Evolutionary conservation across 495 filamentous ascomycete species (phyloP).

Genomic region (Wilcoxina mikolae): DNA sequence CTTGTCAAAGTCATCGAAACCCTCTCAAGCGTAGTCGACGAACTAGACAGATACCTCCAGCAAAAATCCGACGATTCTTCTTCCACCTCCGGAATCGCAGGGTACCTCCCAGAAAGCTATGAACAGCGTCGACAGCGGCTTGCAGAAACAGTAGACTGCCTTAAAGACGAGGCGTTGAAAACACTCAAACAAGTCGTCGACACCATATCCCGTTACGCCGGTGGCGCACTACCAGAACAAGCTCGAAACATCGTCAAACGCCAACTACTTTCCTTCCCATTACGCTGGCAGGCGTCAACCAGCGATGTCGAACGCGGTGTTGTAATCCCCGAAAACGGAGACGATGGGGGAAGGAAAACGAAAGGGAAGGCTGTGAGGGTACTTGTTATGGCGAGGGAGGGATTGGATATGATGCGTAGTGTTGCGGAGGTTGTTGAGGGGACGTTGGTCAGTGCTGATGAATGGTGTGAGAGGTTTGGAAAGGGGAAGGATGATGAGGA

Average conservation of each 20-base stretch:
- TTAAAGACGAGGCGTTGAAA: slow-evolving; percentile 58
- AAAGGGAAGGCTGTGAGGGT: slow-evolving; percentile 39
- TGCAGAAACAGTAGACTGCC: slow-evolving; percentile 36
- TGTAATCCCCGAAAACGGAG: slow-evolving; percentile 11
- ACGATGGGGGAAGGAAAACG: slow-evolving; percentile 32
- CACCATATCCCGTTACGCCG: slow-evolving; percentile 68
- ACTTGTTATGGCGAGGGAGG: slow-evolving; percentile 68
- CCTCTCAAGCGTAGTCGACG: slow-evolving; percentile 54
- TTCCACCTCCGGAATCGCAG: slow-evolving; percentile 6
- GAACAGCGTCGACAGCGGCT: slow-evolving; percentile 29
- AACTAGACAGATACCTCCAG: slow-evolving; percentile 47
- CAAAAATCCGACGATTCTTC: slow-evolving; percentile 15
- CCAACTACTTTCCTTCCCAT: slow-evolving; percentile 60
- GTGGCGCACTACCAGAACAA: slow-evolving; percentile 71
- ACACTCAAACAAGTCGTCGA: slow-evolving; percentile 64
- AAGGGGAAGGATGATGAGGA: slow-evolving; percentile 20
- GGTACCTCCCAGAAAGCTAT: slow-evolving; percentile 15
- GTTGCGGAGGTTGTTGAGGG: slow-evolving; percentile 66
- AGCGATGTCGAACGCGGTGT: slow-evolving; percentile 21
- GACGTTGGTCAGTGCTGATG: slow-evolving; percentile 73
- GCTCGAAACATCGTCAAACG: slow-evolving; percentile 60
- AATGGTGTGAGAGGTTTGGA: slow-evolving; percentile 67
- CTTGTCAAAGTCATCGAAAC: slow-evolving; percentile 53
- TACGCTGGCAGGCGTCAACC: slow-evolving; percentile 50
- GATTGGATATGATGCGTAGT: slow-evolving; percentile 76